These are phyloP conservation scores for Agastache rugosa DNA, from an alignment of 257 asterid species.

Conservation along the genomic window DNA sequence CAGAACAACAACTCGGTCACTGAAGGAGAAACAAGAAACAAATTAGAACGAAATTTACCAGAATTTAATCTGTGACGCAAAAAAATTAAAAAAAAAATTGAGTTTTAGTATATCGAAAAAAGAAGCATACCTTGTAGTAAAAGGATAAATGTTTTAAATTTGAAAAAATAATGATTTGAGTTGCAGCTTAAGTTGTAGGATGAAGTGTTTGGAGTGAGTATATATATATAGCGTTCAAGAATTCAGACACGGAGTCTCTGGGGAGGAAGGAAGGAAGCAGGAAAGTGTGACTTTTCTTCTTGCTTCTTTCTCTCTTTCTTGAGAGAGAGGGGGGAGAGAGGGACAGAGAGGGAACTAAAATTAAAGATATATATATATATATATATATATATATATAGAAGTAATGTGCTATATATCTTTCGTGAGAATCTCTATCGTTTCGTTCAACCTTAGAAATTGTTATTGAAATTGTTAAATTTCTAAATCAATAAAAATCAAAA, in stretches of 20 bases:
- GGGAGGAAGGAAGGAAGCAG: slow-evolving; percentile 49
- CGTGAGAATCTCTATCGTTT: too few species aligned
- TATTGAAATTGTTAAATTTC: too few species aligned
- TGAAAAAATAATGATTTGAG: slow-evolving; percentile 23
- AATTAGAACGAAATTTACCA: slow-evolving; percentile 13
- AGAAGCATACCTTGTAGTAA: slow-evolving; percentile 42
- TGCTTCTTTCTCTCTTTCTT: slow-evolving; percentile 1
- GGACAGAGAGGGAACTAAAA: background rate
- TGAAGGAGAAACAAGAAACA: too few species aligned
- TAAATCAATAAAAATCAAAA: too few species aligned
- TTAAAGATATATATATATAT: too few species aligned
- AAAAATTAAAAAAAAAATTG: background rate
- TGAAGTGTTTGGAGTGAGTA: slow-evolving; percentile 33
- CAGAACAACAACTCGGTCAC: slow-evolving; percentile 38
- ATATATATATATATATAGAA: too few species aligned
- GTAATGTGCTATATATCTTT: too few species aligned
- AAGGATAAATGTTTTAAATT: slow-evolving; percentile 23
- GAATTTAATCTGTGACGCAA: slow-evolving; percentile 34
- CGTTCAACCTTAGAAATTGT: too few species aligned
- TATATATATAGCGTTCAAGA: slow-evolving; percentile 41
- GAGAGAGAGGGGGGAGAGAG: too few species aligned
- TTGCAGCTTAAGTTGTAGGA: slow-evolving; percentile 30
- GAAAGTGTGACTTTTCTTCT: slow-evolving; percentile 88
- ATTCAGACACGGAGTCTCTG: background rate
- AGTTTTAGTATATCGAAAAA: background rate